Evolutionary conservation across 1,284 basidiomycete genomes (phyloP), one percentile per base, ranked within the genome.

Genomic region (Testicularia cyperi): DNA sequence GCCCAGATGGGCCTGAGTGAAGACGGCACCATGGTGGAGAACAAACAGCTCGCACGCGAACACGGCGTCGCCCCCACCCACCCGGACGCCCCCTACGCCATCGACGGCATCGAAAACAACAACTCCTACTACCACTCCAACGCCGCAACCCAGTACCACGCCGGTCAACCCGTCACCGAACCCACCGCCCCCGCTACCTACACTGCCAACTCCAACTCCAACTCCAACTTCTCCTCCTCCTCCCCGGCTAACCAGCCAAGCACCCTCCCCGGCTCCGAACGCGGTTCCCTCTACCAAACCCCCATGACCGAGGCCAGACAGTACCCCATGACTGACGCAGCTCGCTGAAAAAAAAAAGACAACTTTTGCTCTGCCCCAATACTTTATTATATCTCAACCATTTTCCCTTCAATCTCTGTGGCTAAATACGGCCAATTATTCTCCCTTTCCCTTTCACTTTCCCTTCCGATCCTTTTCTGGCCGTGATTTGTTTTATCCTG

Each of bases 1-100:
- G 66, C 66, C 2, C 40, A 64, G 40, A 35, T 30, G 25, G 66
- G 66, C 24, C 49, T 69, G 19, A 64, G 39, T 28, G 47, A 61
- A n/a, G 64, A 69, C 25, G 66, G 66, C 10, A 52, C 42, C 8
- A 46, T 56, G 47, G 60, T 69, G 10, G 60, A 64, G 34, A 62
- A 69, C 45, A 44, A 49, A 15, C 51, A 54, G 38, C 38, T 65
- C 13, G 62, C 62, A 10, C 20, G 21, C 12, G 51, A 60, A 22
- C 49, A 58, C 12, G 62, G 62, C 5, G 39, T 38, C 8, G 32
- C 20, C 22, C 27, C 25, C 18, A 20, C 18, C 24, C 42, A 23
- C n/a, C 52, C 52, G 1, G 23, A 14, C 6, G 58, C 58, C 10
- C 47, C 52, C 4, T 47, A 62, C n/a, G 58, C 58, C 4, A 55